phyloP scores from a whole-genome alignment of 1,284 basidiomycete genomes.

The Thelephora terrestris region DNA sequence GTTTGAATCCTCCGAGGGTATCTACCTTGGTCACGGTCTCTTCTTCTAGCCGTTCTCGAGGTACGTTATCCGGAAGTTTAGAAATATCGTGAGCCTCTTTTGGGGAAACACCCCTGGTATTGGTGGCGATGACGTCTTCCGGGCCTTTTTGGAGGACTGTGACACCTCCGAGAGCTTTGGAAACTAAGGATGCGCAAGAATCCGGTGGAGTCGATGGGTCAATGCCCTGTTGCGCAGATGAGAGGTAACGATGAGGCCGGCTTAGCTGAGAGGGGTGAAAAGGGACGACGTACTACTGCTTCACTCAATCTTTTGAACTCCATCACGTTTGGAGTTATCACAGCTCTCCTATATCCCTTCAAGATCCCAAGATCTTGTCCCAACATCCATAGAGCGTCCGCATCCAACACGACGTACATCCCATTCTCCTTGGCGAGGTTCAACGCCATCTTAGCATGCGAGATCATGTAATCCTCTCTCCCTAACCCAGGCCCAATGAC shows the following conservation, averaged over 20 bases:
- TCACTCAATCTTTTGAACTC: constrained; percentile 86
- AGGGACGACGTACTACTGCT: constrained; percentile 42
- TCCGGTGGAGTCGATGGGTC: constrained; percentile 36
- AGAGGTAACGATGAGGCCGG: neutral
- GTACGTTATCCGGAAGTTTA: constrained; percentile 3
- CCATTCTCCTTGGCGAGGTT: constrained; percentile 34
- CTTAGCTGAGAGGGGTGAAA: neutral
- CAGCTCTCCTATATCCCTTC: constrained; percentile 69
- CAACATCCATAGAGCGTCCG: constrained; percentile 78
- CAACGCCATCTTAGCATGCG: constrained; percentile 53
- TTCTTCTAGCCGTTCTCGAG: constrained; percentile 27
- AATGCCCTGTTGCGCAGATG: constrained; percentile 31
- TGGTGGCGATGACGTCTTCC: constrained; percentile 58
- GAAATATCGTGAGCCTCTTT: constrained; percentile 14
- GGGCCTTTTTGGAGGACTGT: constrained; percentile 90
- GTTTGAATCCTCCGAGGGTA: constrained; percentile 73
- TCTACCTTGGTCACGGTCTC: constrained; percentile 35
- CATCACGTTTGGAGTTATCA: constrained; percentile 90
- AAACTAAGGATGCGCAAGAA: constrained; percentile 52
- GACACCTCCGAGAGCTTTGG: constrained; percentile 72
- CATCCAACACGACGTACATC: constrained; percentile 90
- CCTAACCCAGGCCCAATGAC: constrained; percentile 92
- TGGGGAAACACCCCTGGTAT: constrained; percentile 45
- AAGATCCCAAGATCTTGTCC: constrained; percentile 71
- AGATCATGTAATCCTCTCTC: constrained; percentile 84